phyloP scores from a whole-genome alignment of 495 filamentous ascomycete species.

The Daldinia decipiens region DNA sequence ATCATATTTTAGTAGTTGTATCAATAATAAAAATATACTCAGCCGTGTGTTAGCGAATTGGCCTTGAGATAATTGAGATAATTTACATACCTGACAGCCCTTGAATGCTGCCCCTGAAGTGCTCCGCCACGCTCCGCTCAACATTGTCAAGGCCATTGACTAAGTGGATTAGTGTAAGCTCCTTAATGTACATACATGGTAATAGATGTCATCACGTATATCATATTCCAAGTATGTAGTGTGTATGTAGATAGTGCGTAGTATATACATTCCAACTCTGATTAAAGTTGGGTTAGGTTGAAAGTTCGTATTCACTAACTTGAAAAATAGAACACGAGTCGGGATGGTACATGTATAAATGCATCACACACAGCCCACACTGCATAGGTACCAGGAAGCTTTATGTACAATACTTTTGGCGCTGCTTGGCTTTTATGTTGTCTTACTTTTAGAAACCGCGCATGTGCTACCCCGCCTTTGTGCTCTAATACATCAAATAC shows the following conservation, averaged over 20 bases:
- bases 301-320: conserved; percentile 27
- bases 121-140: conserved; percentile 39
- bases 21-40: background rate
- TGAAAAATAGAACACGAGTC: conserved; percentile 4
- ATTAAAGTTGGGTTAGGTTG: background rate
- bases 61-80: conserved; percentile 3
- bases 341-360: conserved; percentile 6
- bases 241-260: too few relatives aligned
- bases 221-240: too few relatives aligned
- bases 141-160: conserved; percentile 2
- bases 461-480: conserved; percentile 43
- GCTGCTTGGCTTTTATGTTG: background rate
- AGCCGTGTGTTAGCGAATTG: background rate
- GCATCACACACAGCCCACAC: background rate
- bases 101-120: conserved; percentile 33
- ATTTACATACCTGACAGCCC: conserved; percentile 17
- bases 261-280: too few relatives aligned
- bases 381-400: too few relatives aligned
- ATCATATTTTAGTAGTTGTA: background rate
- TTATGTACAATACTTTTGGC: too few relatives aligned
- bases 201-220: background rate
- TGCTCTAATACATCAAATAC: background rate
- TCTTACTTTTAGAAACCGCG: conserved; percentile 28
- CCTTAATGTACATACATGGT: background rate
- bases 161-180: conserved; percentile 12